phyloP scores from a whole-genome alignment of 768 basidiomycete genomes.

The Megacollybia marginata region DNA sequence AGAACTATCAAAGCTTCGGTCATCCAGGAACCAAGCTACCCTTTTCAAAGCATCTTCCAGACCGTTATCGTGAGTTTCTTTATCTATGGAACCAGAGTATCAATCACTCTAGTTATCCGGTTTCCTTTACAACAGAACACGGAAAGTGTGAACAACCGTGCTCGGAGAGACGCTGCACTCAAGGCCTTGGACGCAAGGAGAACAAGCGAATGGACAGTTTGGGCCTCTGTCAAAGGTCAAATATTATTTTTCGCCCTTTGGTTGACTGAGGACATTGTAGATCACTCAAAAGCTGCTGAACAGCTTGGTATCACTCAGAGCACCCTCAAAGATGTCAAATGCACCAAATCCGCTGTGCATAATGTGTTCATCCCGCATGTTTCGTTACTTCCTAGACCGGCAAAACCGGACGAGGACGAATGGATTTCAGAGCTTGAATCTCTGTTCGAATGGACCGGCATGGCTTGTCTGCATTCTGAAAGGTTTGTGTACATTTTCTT shows the following conservation, averaged over 20 bases:
- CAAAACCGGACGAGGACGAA: slow-evolving; percentile 21
- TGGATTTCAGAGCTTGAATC: slow-evolving; percentile 36
- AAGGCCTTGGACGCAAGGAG: slow-evolving; percentile 43
- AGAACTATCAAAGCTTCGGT: slow-evolving; percentile 55
- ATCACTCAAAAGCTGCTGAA: neutral
- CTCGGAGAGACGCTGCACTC: slow-evolving; percentile 33
- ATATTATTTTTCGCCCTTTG: slow-evolving; percentile 28
- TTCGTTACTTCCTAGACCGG: slow-evolving; percentile 20
- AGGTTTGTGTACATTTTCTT: slow-evolving; percentile 30
- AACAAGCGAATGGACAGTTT: slow-evolving; percentile 16
- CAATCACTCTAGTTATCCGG: slow-evolving; percentile 29
- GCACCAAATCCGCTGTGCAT: slow-evolving; percentile 15
- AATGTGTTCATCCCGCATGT: slow-evolving; percentile 37
- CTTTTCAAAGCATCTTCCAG: neutral
- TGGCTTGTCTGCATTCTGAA: slow-evolving; percentile 60
- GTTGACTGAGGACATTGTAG: slow-evolving; percentile 9
- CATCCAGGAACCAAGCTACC: slow-evolving; percentile 43
- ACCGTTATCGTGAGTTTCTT: slow-evolving; percentile 1
- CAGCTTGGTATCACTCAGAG: neutral
- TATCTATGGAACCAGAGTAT: neutral
- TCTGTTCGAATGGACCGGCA: slow-evolving; percentile 70
- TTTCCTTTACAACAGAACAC: slow-evolving; percentile 34
- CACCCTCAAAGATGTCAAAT: slow-evolving; percentile 4
- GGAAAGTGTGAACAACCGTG: slow-evolving; percentile 27
- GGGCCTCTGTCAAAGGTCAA: slow-evolving; percentile 29